Conservation (phyloP, 1,284 basidiomycete species). For the Pseudomicrostroma phylloplanum region DNA sequence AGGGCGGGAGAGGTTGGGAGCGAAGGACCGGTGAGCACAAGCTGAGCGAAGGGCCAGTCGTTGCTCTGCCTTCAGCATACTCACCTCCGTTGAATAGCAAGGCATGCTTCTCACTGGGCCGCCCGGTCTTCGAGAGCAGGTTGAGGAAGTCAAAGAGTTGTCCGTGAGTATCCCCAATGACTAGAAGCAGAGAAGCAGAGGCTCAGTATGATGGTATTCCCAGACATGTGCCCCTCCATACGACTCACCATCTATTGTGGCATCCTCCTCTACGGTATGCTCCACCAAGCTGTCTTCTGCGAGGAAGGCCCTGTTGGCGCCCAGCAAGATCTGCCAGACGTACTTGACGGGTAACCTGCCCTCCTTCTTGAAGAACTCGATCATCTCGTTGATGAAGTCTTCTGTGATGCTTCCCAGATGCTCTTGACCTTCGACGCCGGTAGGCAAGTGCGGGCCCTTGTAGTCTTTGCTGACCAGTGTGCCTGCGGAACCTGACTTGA, state of each 20-base stretch:
- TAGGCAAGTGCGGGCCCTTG: slow-evolving; percentile 34
- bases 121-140: slow-evolving; percentile 75
- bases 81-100: slow-evolving; percentile 44
- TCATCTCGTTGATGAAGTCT: slow-evolving; percentile 77
- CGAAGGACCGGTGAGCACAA: too few relatives aligned
- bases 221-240: background rate
- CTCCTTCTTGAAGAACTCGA: slow-evolving; percentile 84
- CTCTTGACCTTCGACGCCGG: slow-evolving; percentile 55
- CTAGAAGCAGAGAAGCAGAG: slow-evolving; percentile 19
- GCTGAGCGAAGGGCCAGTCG: too few relatives aligned
- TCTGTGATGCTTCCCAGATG: slow-evolving; percentile 53
- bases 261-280: slow-evolving; percentile 68
- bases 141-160: slow-evolving; percentile 86
- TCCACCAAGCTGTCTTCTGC: slow-evolving; percentile 78
- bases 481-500: slow-evolving; percentile 34
- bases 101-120: slow-evolving; percentile 39
- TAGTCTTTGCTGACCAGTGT: slow-evolving; percentile 28
- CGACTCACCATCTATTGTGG: slow-evolving; percentile 51
- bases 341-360: slow-evolving; percentile 70
- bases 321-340: slow-evolving; percentile 90
- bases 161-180: slow-evolving; percentile 44
- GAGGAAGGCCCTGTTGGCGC: slow-evolving; percentile 69
- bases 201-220: slow-evolving; percentile 8
- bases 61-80: too few relatives aligned
- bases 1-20: slow-evolving; percentile 44